Base-by-base conservation (phyloP, 2,329 filamentous ascomycete species). In the Beauveria sp. region DNA sequence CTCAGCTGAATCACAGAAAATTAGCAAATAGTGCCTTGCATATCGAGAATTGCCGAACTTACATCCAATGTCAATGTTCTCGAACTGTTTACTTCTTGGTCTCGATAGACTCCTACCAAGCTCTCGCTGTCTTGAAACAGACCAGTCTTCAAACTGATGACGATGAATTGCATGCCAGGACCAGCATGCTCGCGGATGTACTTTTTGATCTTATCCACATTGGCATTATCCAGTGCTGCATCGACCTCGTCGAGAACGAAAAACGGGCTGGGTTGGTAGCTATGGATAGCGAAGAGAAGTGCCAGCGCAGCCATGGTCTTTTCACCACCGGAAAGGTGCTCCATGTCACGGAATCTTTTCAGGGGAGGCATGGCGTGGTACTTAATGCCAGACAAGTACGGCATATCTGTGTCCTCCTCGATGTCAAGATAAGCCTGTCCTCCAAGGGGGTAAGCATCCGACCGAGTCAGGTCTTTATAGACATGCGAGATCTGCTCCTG, bases 311-410 rank as follows among this genome's bases (percentile, higher is more conserved):
- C 95, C 88, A 99, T 99, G 0, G 95, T 99, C 81, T 99, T 99
- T 77, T 99, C 95, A 61, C 95, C 95, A 69, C 95, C 95, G 1
- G 91, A 96, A 10, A 99, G 80, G 73, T 97, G 95, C 75, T 99
- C 95, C 95, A 99, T 99, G 74, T 99, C 96, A 69, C 95, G 86
- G 84, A 99, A 99, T 51, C 95, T 91, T 79, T 99, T 99, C 65
- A 97, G 85, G 1, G 95, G 95, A 22, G 95, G 95, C 93, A 98
- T 99, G 65, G 95, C 96, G 73, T 98, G 93, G 76, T 99, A 99
- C 72, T 96, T 97, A 76, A 99, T 92, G 38, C 95, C 95, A 46
- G 90, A 91, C 4, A 97, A 84, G 74, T 98, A 99, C 0, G 95
- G 95, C 70, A 96, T 93, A 66, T 96, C 92, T n/a, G 88, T 90